A percentile compares a stretch with the other conserved stretches of the same genome.
Evolutionary conservation across 495 filamentous ascomycete genomes (phyloP).

Genomic region (Aspergillus incahuasiensis): DNA sequence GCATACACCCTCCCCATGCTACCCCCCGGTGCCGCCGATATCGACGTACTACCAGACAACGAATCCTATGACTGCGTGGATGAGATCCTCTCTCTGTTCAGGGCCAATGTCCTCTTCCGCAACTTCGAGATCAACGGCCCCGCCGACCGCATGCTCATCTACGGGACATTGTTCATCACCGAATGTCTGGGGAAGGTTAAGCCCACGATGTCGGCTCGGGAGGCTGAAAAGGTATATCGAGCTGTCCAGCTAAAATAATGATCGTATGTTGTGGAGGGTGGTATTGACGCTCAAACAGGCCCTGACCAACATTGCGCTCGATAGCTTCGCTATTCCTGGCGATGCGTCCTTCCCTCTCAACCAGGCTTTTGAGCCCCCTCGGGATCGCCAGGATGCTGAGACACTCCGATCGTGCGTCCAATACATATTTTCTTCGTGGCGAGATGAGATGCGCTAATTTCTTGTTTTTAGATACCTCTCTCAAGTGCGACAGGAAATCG

Average conservation of each 20-base stretch:
- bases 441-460: constrained; percentile 17
- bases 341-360: constrained; percentile 91
- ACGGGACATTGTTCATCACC: constrained; percentile 89
- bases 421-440: neutral
- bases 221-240: constrained; percentile 55
- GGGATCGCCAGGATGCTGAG: constrained; percentile 84
- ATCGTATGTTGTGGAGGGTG: neutral
- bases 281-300: constrained; percentile 39
- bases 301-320: constrained; percentile 67
- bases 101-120: constrained; percentile 96
- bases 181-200: constrained; percentile 84
- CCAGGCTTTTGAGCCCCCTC: constrained; percentile 75
- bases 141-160: constrained; percentile 90
- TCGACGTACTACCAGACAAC: constrained; percentile 73
- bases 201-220: constrained; percentile 56
- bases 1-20: constrained; percentile 73
- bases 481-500: constrained; percentile 90
- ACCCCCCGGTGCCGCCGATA: constrained; percentile 59
- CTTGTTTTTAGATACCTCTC: constrained; percentile 57
- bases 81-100: constrained; percentile 88
- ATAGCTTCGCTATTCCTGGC: constrained; percentile 94
- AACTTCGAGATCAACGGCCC: constrained; percentile 99
- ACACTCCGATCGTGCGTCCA: constrained; percentile 61
- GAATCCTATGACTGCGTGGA: constrained; percentile 93
- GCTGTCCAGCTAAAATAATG: too few species aligned